phyloP scores from a whole-genome alignment of 768 basidiomycete genomes.

The Amylocystis lapponica region DNA sequence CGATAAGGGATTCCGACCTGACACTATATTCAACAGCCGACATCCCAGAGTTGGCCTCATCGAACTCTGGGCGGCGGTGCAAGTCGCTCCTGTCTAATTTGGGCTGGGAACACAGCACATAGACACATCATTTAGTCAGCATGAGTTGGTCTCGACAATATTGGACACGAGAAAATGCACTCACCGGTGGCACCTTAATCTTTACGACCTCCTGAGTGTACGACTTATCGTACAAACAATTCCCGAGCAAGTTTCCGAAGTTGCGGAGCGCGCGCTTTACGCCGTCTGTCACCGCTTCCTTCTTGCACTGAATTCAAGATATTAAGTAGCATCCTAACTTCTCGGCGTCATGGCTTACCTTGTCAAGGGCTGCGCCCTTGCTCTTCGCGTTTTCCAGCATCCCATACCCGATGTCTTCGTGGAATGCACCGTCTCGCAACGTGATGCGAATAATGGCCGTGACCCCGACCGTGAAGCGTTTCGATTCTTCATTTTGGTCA shows the following conservation, averaged over 20 bases:
- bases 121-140: background rate
- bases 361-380: constrained; percentile 85
- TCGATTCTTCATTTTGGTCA: constrained; percentile 67
- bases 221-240: constrained; percentile 94
- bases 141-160: no score
- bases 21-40: no score
- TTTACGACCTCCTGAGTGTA: constrained; percentile 83
- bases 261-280: constrained; percentile 86
- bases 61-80: constrained; percentile 66
- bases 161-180: constrained; percentile 24
- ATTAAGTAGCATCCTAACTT: no score
- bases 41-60: no score
- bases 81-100: constrained; percentile 67
- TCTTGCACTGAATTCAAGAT: constrained; percentile 84
- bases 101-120: constrained; percentile 30
- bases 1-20: no score
- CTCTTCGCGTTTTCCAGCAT: constrained; percentile 77
- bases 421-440: constrained; percentile 79
- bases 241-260: constrained; percentile 93
- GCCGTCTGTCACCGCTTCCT: constrained; percentile 95
- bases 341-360: no score
- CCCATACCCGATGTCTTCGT: constrained; percentile 95
- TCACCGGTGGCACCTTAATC: constrained; percentile 77
- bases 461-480: constrained; percentile 65
- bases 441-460: constrained; percentile 86